Base-by-base conservation (phyloP, 805 yeast species). In the Starmerella sp. region DNA sequence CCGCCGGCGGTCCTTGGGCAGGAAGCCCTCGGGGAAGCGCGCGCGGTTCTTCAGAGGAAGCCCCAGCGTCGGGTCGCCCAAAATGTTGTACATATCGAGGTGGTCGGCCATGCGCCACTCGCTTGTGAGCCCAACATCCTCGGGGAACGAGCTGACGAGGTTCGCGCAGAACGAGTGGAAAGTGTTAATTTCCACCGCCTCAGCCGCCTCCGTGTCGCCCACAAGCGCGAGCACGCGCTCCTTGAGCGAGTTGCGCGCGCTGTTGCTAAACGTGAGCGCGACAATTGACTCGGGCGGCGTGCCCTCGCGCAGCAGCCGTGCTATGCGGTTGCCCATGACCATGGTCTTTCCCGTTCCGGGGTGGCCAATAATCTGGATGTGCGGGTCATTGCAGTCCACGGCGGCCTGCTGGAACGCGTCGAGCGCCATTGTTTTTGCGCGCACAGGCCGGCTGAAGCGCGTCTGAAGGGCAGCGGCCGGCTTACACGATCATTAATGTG, bases 181-280 rank as follows among this genome's bases (percentile, higher is more conserved):
- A 0, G 97, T 93, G 2, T 96, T 96, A 39, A 89, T 79, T 55
- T 81, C 70, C 15, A 93, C 67, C 1, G 57, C 43, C 49, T 34
- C 15, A 9, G 58, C 57, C 17, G 32, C 13, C 29, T 51, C 54
- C 6, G 39, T 35, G 15, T 54, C 54, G 32, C 49, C 48, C 13
- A 54, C 29, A 1, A 48, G 46, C 13, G 30, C 10, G 6, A 13
- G 22, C 10, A 91, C 67, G 43, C 97, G 73, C 32, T 79, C 82
- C 11, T 73, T 70, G 85, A 91, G 83, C 68, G 91, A 96, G 51
- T 73, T 75, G 2, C 96, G 91, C 0, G 98, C 97, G 62, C 84
- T 86, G 63, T 86, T 87, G 9, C 97, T 90, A 72, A 93, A 91
- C 0, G 97, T 90, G 3, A 96, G 86, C 15, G 90, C 95, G 1